Evolutionary conservation across 202 grass and related monocot species (phyloP), one percentile per base, ranked within the genome.

Genomic region (Saccharum hybrid): DNA sequence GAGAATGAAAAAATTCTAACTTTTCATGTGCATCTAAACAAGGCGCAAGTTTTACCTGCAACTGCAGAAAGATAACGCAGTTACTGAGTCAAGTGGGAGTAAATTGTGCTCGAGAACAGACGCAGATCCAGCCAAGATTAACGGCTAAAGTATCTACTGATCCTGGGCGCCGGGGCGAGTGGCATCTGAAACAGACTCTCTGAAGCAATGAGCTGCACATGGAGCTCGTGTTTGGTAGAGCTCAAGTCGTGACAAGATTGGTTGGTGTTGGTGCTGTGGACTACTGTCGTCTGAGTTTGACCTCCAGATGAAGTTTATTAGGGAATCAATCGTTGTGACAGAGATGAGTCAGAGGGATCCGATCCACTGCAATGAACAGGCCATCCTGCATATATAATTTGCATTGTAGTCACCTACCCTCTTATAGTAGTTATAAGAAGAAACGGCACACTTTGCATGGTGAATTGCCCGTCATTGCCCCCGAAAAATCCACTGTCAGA

Each of bases 141-240:
- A 84, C 63, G 48, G 68, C 66, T 52, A 72, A 68, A 40, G 13
- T 61, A 38, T 31, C 49, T 60, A 49, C 62, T 30, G 40, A 28
- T 5, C 10, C 79, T n/a, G 48, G 10, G 56, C 37, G 10, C 10
- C 59, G 23, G 67, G 36, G 54, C 2, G 54, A 78, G 7, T 68
- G 65, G 62, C 28, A 63, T 69, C 39, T 82, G 67, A 54, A 54
- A 1, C 41, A 51, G 8, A 5, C 15, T 72, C 70, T 4, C 68
- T 16, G 69, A 72, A 72, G 0, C 26, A 71, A 8, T 33, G 11
- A 74, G 37, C 23, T 30, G 79, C 83, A 90, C 74, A 82, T 90
- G 88, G 61, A 51, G 48, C 19, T 74, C 79, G 61, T 86, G 83
- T 86, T 86, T 79, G 88, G 79, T 90, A 79, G 74, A 78, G 39